Conservation (phyloP, 345 rosid species). For the Lumnitzera littorea region DNA sequence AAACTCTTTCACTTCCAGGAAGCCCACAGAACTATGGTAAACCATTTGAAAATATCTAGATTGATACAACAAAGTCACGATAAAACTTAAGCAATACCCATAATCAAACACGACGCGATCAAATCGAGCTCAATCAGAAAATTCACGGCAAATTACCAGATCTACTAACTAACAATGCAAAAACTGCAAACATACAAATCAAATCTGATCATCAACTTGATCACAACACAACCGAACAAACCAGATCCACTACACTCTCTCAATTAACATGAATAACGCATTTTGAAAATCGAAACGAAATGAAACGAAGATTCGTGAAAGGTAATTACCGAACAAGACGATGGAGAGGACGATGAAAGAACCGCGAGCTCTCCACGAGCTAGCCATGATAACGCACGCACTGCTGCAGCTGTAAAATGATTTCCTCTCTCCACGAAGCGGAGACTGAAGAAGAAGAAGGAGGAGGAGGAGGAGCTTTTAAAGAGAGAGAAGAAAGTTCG, state of each 20-base stretch:
- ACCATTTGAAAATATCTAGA: not conserved
- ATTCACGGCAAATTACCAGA: too few relatives aligned
- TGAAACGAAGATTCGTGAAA: slow-evolving; percentile 1
- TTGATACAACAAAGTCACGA: not conserved
- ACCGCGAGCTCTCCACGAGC: slow-evolving; percentile 50
- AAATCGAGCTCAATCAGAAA: too few relatives aligned
- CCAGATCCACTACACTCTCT: slow-evolving; percentile 7
- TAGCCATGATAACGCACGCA: slow-evolving; percentile 29
- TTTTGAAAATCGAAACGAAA: not conserved
- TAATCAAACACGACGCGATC: too few relatives aligned
- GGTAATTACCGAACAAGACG: slow-evolving; percentile 39
- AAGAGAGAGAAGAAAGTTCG: not conserved
- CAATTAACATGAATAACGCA: slow-evolving; percentile 7
- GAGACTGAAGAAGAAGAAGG: not conserved
- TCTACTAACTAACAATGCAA: too few relatives aligned
- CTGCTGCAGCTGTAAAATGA: not conserved
- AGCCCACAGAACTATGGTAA: too few relatives aligned
- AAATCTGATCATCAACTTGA: not conserved
- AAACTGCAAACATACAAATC: too few relatives aligned
- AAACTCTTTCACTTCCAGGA: too few relatives aligned
- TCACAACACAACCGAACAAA: not conserved
- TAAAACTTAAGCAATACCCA: too few relatives aligned
- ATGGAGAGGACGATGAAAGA: slow-evolving; percentile 33
- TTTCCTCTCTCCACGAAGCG: not conserved
- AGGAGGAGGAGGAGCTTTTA: too few relatives aligned